phyloP scores from a whole-genome alignment of 2,329 filamentous ascomycete species.

The Calonectria naviculata region DNA sequence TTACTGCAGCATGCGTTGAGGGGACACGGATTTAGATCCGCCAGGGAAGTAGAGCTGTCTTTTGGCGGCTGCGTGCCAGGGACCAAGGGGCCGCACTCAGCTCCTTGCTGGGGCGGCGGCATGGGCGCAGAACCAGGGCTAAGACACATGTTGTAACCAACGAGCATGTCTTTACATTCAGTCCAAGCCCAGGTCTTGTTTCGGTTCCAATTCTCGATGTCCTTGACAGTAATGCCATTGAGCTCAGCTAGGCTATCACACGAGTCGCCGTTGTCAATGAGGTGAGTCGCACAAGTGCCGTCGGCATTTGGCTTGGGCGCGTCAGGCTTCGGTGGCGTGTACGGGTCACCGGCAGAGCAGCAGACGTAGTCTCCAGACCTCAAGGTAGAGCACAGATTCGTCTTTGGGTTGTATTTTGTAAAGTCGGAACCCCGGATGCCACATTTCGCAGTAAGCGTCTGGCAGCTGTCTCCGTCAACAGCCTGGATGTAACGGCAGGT shows the following conservation, averaged over 20 bases:
- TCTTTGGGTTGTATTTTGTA: not conserved
- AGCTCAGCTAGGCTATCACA: conserved; percentile 43
- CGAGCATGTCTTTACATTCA: conserved; percentile 24
- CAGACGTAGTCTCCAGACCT: conserved; percentile 42
- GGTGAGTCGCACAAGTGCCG: conserved; percentile 45
- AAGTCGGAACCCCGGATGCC: not conserved
- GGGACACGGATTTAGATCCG: not conserved
- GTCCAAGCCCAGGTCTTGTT: conserved; percentile 39
- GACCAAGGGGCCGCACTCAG: not conserved
- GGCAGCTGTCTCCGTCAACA: not conserved
- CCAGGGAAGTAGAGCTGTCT: not conserved
- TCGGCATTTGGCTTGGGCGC: conserved; percentile 44
- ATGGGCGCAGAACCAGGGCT: not conserved
- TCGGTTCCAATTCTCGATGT: conserved; percentile 40
- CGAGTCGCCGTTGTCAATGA: conserved; percentile 38
- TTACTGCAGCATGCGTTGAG: not conserved
- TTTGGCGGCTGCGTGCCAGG: not conserved
- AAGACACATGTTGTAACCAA: conserved; percentile 21
- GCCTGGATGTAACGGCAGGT: not conserved
- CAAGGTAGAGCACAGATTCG: not conserved
- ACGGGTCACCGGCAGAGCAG: conserved; percentile 41
- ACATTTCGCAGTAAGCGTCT: not conserved
- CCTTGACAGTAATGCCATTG: conserved; percentile 22
- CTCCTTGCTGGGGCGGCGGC: not conserved
- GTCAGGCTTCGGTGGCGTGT: conserved; percentile 35